Evolutionary conservation across 192 early-diverging fungal genomes (phyloP), one percentile per base, ranked within the genome.

Genomic region (Backusella parvicylindrica): DNA sequence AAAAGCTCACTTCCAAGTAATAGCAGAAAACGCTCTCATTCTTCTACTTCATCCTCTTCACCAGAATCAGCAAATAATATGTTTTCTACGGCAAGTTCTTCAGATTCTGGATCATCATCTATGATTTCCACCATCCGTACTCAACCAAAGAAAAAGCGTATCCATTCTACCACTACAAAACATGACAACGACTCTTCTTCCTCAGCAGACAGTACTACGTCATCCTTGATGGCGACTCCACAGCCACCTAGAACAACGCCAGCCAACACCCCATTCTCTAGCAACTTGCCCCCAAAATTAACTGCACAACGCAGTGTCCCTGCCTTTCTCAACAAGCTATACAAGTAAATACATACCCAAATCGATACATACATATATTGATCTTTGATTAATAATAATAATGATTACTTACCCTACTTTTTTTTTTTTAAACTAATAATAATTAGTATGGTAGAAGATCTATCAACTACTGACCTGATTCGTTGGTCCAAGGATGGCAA

Each of bases 241-340:
- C 38, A 33, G 35, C 31, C 43, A 60, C 70, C 70, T 13, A 28
- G 8, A 12, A 26, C 68, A 70, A 68, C 35, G 11, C 2, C 68
- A 70, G 9, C 35, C 38, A 40, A 15, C 16, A 13, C 21, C 37
- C 30, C 66, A 36, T 68, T 38, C 66, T 38, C 21, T 23, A 38
- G 2, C 21, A 23, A 38, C 9, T 11, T 36, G 23, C 32, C 31
- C 13, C 70, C 47, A 31, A 53, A 53, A 30, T 12, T 72, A 13
- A 38, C 49, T 18, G 64, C 40, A 11, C 76, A 77, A 68, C 50
- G 77, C 5, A 83, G 81, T 13, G 94, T 98, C 9, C 94, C 97
- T 2, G 94, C 95, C 5, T 98, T 98, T 76, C 81, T 98, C 21
- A 96, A 94, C 84, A 98, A 98, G 78, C 89, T 98, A 11, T 97